These are phyloP conservation scores for Pythium biforme DNA, from an alignment of 352 stramenopile genomes.

Conservation along the genomic window DNA sequence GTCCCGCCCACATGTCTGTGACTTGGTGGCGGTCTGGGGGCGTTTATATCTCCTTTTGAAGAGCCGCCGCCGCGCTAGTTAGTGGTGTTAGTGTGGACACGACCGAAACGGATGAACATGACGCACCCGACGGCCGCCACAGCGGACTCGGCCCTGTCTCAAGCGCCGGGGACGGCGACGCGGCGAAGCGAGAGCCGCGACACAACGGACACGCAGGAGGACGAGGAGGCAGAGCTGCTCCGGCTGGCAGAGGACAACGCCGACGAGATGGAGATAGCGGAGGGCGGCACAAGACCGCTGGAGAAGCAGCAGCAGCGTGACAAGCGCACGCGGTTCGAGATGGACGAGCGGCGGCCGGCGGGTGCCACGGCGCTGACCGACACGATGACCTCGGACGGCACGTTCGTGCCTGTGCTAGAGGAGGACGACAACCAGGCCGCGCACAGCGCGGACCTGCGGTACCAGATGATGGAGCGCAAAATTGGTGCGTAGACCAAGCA, in stretches of 20 bases:
- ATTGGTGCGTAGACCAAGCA: constrained; percentile 27
- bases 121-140: not conserved
- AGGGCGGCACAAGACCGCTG: not conserved
- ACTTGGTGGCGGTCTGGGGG: not conserved
- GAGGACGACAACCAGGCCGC: constrained; percentile 26
- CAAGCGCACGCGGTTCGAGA: constrained; percentile 28
- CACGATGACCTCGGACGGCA: constrained; percentile 26
- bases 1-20: not conserved
- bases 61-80: no score
- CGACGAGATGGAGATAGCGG: constrained; percentile 1
- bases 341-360: constrained; percentile 22
- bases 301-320: constrained; percentile 13
- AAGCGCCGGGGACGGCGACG: not conserved
- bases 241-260: not conserved
- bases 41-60: constrained; percentile 24
- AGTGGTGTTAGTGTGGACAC: constrained; percentile 11
- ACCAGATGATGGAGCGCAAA: constrained; percentile 32
- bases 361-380: constrained; percentile 21
- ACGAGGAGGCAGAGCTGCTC: constrained; percentile 4
- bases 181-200: constrained; percentile 13
- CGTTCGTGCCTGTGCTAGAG: constrained; percentile 21
- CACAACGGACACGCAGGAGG: constrained; percentile 6
- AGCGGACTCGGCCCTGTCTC: not conserved
- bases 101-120: not conserved
- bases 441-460: constrained; percentile 19